Percentiles rank a stretch among this genome's conserved stretches.
Evolutionary conservation across 106 monocot genomes (phyloP).

Genomic region (Agapanthus africanus): DNA sequence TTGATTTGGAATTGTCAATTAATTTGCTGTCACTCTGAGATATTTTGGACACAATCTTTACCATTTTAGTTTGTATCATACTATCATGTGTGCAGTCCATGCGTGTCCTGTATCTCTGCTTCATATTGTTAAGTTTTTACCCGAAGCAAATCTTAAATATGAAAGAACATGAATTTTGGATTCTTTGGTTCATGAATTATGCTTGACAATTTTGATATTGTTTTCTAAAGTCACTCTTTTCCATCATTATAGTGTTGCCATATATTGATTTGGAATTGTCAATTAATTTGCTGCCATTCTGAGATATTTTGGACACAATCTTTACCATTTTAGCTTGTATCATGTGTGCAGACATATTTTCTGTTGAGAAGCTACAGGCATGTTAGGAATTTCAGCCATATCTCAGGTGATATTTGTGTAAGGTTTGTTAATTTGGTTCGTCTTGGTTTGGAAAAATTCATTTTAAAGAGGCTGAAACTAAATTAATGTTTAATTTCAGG

Average conservation of each 20-base stretch:
- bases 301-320: neutral
- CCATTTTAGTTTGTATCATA: no score
- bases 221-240: neutral
- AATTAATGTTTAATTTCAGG: slow-evolving; percentile 18
- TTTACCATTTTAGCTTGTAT: slow-evolving; percentile 8
- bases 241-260: neutral
- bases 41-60: neutral
- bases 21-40: neutral
- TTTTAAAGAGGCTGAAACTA: neutral
- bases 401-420: slow-evolving; percentile 33
- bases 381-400: slow-evolving; percentile 42
- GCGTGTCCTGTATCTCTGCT: neutral
- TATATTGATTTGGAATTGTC: neutral
- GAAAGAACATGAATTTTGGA: neutral
- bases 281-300: neutral
- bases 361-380: slow-evolving; percentile 25
- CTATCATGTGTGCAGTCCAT: slow-evolving; percentile 19
- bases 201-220: neutral
- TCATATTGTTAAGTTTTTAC: neutral
- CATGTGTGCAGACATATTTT: slow-evolving; percentile 24
- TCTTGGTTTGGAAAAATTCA: neutral
- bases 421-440: neutral
- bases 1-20: neutral
- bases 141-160: neutral
- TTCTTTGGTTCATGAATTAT: neutral